Percentiles rank a stretch among this genome's conserved stretches.
These are phyloP conservation scores for Neurospora sp. DNA, from an alignment of 2,329 filamentous ascomycete genomes.

Conservation along the genomic window DNA sequence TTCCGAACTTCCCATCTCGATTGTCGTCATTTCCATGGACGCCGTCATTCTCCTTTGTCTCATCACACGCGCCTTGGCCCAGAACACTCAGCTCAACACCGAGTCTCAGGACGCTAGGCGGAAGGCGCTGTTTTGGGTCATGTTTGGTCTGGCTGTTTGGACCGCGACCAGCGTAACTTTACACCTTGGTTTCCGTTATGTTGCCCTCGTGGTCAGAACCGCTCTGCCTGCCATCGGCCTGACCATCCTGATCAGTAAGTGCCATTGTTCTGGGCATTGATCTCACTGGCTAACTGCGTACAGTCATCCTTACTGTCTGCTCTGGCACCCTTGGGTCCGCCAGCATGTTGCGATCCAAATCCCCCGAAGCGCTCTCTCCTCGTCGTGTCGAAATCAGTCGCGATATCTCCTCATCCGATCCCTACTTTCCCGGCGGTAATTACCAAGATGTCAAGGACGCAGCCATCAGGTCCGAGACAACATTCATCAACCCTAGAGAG, in stretches of 20 bases:
- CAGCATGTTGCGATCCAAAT: conserved; percentile 20
- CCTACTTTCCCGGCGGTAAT: conserved; percentile 34
- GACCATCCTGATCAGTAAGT: conserved; percentile 38
- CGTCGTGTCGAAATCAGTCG: conserved; percentile 27
- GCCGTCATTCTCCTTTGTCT: conserved; percentile 34
- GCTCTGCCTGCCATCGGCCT: conserved; percentile 42
- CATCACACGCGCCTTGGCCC: conserved; percentile 30
- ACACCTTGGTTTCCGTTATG: conserved; percentile 35
- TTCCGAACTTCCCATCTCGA: conserved; percentile 33
- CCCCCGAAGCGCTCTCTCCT: conserved; percentile 31
- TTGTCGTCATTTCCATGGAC: conserved; percentile 36
- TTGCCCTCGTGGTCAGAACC: conserved; percentile 35
- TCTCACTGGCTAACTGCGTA: conserved; percentile 11
- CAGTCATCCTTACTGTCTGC: conserved; percentile 32
- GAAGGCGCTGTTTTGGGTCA: conserved; percentile 32
- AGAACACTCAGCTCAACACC: conserved; percentile 7
- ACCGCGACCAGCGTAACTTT: conserved; percentile 41
- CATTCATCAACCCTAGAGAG: conserved; percentile 26
- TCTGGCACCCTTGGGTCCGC: conserved; percentile 24
- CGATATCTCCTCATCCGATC: conserved; percentile 33
- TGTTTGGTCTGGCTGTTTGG: conserved; percentile 41
- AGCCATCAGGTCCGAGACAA: conserved; percentile 27
- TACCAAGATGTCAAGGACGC: conserved; percentile 40
- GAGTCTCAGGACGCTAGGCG: conserved; percentile 21
- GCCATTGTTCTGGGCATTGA: not conserved